A percentile compares a stretch with the other conserved stretches of the same genome.
Evolutionary conservation across 23 red algal genomes (phyloP).

Genomic region (Cyanidiococcus yangmingshanensis): DNA sequence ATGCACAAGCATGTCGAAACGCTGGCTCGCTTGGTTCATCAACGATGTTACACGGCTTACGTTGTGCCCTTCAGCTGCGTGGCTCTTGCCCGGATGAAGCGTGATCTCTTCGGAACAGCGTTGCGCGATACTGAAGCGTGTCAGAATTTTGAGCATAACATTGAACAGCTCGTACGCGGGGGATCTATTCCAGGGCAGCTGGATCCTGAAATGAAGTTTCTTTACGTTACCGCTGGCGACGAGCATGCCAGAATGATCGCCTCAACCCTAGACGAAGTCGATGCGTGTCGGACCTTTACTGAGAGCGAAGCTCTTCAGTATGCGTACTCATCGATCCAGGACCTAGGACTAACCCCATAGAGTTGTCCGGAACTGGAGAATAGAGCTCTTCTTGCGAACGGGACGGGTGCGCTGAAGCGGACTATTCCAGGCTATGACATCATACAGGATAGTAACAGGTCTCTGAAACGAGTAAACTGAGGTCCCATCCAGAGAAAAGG

Average conservation of each 20-base stretch:
- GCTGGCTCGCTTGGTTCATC: background rate
- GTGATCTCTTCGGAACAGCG: background rate
- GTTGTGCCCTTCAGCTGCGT: background rate
- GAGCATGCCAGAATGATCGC: background rate
- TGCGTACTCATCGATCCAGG: no score
- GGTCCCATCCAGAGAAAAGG: no score
- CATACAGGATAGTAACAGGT: no score
- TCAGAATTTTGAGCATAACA: background rate
- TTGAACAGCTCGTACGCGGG: background rate
- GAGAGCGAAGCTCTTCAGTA: background rate
- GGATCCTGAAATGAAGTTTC: background rate
- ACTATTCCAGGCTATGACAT: no score
- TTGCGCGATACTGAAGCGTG: background rate
- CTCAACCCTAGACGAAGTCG: background rate
- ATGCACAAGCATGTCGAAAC: background rate
- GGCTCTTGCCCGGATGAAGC: background rate
- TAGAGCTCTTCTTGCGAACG: no score
- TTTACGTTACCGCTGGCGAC: background rate
- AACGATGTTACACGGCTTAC: background rate
- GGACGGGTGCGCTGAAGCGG: no score
- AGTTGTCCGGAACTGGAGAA: no score
- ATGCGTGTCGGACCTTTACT: background rate
- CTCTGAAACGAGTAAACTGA: no score
- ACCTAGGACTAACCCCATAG: no score
- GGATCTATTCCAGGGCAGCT: background rate